Percentiles rank a stretch among this genome's conserved stretches.
phyloP scores from a whole-genome alignment of 352 stramenopile genomes.

The Pythium grandisporangium region DNA sequence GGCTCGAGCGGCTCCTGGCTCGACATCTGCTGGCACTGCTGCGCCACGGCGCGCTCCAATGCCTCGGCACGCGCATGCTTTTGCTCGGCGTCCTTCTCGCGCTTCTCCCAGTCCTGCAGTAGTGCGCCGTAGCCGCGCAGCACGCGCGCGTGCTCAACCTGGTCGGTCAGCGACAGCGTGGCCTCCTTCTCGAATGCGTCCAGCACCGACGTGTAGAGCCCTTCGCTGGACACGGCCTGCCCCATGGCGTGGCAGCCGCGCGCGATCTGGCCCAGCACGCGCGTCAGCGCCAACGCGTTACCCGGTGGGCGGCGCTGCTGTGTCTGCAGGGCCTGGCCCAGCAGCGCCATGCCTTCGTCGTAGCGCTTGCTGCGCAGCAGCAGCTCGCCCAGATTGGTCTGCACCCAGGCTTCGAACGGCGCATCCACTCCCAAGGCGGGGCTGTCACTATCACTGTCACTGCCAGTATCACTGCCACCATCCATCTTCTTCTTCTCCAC shows the following conservation, averaged over 20 bases:
- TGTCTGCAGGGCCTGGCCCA: conserved; percentile 55
- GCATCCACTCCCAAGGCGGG: conserved; percentile 39
- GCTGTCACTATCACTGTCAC: conserved; percentile 35
- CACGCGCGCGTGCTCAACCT: conserved; percentile 54
- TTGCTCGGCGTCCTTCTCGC: conserved; percentile 13
- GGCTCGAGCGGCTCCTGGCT: conserved; percentile 13
- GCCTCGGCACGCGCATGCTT: conserved; percentile 12
- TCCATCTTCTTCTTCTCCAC: no score
- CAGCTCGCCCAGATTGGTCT: conserved; percentile 65
- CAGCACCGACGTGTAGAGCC: conserved; percentile 55
- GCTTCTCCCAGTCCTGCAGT: conserved; percentile 20
- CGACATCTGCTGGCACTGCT: conserved; percentile 6
- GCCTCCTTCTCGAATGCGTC: conserved; percentile 59
- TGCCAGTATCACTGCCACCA: no score
- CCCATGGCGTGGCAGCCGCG: conserved; percentile 47
- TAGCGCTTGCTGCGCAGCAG: conserved; percentile 45
- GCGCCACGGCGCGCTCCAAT: conserved; percentile 7
- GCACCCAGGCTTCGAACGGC: conserved; percentile 53
- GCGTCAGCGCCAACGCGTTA: conserved; percentile 46
- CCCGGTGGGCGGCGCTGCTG: conserved; percentile 38
- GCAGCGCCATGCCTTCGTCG: conserved; percentile 57
- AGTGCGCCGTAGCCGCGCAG: conserved; percentile 37
- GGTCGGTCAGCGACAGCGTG: conserved; percentile 39
- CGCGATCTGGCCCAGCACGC: conserved; percentile 57
- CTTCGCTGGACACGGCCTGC: conserved; percentile 66